These are phyloP conservation scores for Apiospora hydei DNA, from an alignment of 2,329 filamentous ascomycete species.

Conservation along the genomic window DNA sequence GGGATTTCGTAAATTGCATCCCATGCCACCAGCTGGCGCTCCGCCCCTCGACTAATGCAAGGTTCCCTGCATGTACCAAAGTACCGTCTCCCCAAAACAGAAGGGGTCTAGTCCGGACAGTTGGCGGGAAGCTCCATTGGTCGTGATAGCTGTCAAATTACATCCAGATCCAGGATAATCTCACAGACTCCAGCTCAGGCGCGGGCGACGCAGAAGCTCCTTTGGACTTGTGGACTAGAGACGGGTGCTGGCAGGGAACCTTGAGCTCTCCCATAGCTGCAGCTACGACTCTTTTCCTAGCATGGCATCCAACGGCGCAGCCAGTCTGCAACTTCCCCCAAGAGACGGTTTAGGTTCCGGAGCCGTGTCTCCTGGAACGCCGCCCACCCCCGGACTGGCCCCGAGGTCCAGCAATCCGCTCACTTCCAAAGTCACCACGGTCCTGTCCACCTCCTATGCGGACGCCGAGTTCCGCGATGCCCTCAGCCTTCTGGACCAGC, in stretches of 20 bases:
- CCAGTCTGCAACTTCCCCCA: conserved; percentile 36
- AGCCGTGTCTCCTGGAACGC: conserved; percentile 33
- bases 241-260: background rate
- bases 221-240: background rate
- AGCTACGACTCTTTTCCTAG: background rate
- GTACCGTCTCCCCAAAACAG: background rate
- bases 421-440: conserved; percentile 80
- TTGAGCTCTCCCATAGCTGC: background rate
- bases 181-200: background rate
- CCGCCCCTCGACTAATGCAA: background rate
- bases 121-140: conserved; percentile 4
- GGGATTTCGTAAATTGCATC: conserved; percentile 14
- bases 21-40: conserved; percentile 16
- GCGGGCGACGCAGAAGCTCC: background rate
- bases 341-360: conserved; percentile 37
- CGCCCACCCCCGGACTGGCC: conserved; percentile 30
- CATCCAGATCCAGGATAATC: background rate
- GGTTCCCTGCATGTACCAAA: background rate
- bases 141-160: background rate
- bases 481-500: conserved; percentile 77
- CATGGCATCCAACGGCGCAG: conserved; percentile 10
- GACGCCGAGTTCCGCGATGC: conserved; percentile 92
- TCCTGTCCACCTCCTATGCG: conserved; percentile 90
- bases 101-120: conserved; percentile 9
- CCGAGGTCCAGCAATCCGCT: conserved; percentile 68